Evolutionary conservation across 108 stramenopile species (phyloP), one percentile per base, ranked within the genome.

Genomic region (Nitzschia sp.): DNA sequence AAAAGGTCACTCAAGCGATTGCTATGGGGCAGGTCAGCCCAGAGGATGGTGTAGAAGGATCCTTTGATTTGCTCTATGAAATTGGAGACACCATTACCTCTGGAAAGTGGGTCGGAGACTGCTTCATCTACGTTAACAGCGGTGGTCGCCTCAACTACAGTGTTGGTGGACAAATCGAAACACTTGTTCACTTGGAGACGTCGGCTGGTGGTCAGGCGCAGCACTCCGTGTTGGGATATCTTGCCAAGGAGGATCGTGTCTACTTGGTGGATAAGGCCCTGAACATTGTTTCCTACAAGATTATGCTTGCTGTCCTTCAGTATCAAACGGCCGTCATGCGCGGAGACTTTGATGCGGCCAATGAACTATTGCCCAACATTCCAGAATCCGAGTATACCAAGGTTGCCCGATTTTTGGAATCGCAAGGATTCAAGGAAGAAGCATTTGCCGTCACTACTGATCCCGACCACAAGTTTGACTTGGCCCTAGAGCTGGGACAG

Each of bases 281-380:
- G 62, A 93, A 83, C 79, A 80, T 99, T 54, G 72, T 94, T 60
- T 90, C 95, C n/a, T 98, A 97, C 85, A 88, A 84, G 56, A 84
- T 98, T 61, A 90, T 90, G 75, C 70, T 95, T 66, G 81, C 96
- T 27, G 94, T 98, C 46, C 80, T 98, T 25, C 94, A 98, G 72
- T 98, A 98, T 79, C 99, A 99, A 84, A 99, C 99, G 13, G 98
- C 98, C 25, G 98, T 99, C 38, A 98, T 99, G 92, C 82, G 98
- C 53, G 91, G 96, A 47, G 99, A 99, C 81, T 99, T 99, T 67
- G 99, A 94, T 55, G 67, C 96, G 18, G 99, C 99, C 35, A 99
- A 99, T 77, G 83, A 89, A 25, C 83, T 99, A 6, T 91, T 99
- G 15, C 82, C 96, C 13, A 63, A 65, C 34, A 98, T 99, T 58